Conservation (phyloP, 805 yeast species). For the Torulaspora gathmanii region DNA sequence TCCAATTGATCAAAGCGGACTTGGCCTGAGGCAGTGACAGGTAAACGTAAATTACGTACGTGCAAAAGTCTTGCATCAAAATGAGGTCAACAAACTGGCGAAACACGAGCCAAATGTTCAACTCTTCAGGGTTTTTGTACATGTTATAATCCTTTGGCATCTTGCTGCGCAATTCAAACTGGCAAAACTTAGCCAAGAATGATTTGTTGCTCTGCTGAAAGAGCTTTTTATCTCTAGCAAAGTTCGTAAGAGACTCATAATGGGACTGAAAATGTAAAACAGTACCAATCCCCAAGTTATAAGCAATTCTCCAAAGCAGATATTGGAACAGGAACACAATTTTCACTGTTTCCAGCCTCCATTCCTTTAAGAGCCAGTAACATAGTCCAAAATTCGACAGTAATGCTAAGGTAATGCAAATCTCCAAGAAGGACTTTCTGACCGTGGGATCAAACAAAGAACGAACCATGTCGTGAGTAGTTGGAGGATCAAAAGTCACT, state of each 20-base stretch:
- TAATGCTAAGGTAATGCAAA: constrained; percentile 49
- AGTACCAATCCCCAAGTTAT: constrained; percentile 77
- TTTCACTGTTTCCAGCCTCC: constrained; percentile 22
- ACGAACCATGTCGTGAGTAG: constrained; percentile 79
- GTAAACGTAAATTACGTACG: constrained; percentile 61
- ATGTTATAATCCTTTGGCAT: constrained; percentile 38
- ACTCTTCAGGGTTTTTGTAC: constrained; percentile 58
- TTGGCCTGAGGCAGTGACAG: constrained; percentile 43
- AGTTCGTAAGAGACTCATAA: constrained; percentile 47
- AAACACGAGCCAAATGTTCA: constrained; percentile 77
- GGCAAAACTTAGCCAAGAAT: constrained; percentile 40
- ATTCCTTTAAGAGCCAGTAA: constrained; percentile 23
- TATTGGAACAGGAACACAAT: constrained; percentile 51
- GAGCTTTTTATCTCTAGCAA: constrained; percentile 45
- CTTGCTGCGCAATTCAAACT: constrained; percentile 45
- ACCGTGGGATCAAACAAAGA: constrained; percentile 74
- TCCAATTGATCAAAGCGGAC: constrained; percentile 42
- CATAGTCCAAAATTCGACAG: constrained; percentile 36
- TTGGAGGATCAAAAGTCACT: constrained; percentile 35
- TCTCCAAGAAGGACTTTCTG: constrained; percentile 61
- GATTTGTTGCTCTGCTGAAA: constrained; percentile 36
- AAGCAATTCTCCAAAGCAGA: constrained; percentile 67
- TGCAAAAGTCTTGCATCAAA: constrained; percentile 77
- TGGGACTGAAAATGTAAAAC: constrained; percentile 64
- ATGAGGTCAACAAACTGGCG: constrained; percentile 76